A percentile compares a stretch with the other conserved stretches of the same genome.
phyloP scores from a whole-genome alignment of 768 basidiomycete genomes.

The Hebeloma cylindrosporum region DNA sequence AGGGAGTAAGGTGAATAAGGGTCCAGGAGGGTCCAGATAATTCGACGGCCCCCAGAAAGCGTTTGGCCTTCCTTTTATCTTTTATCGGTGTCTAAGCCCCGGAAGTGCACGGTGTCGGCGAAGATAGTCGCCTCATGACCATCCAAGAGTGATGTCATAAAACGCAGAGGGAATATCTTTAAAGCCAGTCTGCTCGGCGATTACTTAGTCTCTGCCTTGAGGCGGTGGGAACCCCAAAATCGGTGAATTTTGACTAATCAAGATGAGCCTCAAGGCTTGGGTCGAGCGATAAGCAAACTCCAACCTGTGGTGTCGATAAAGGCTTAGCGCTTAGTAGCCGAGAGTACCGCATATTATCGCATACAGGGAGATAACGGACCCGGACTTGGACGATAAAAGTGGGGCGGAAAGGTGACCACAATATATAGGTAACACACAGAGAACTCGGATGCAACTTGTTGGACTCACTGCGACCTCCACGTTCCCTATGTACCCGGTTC shows the following conservation, averaged over 20 bases:
- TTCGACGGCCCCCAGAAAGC: background rate
- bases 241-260: constrained; percentile 12
- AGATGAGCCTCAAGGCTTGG: constrained; percentile 16
- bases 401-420: no score
- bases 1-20: background rate
- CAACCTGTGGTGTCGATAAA: constrained; percentile 7
- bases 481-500: no score
- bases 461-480: no score
- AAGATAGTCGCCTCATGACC: constrained; percentile 21
- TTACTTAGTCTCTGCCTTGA: constrained; percentile 58
- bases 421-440: no score
- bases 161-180: constrained; percentile 19
- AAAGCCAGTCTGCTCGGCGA: constrained; percentile 16
- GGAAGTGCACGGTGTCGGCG: constrained; percentile 6
- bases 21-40: background rate
- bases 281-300: constrained; percentile 24
- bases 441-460: no score
- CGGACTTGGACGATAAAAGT: no score
- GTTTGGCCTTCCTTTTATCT: constrained; percentile 12
- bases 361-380: no score
- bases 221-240: constrained; percentile 37
- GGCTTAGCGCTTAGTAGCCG: no score
- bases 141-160: constrained; percentile 21
- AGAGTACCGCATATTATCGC: no score
- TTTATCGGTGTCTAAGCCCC: constrained; percentile 5